phyloP scores from a whole-genome alignment of 805 yeast genomes.

The Lipomyces yamanashiensis region DNA sequence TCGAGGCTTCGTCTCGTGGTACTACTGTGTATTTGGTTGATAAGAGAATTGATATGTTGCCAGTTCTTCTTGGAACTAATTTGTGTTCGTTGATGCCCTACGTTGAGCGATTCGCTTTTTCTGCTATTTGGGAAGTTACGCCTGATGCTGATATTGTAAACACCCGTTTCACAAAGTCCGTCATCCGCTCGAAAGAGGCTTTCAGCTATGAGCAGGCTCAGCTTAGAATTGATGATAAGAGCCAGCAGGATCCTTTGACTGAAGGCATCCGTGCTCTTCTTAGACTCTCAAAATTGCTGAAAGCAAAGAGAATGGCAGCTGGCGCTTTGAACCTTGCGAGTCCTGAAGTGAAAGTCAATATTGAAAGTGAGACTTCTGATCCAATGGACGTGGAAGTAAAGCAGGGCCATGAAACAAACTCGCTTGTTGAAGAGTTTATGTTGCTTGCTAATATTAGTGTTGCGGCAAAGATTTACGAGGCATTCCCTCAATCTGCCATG shows the following conservation, averaged over 20 bases:
- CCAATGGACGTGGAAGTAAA: slow-evolving; percentile 95
- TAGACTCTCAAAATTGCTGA: slow-evolving; percentile 77
- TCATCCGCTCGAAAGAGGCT: slow-evolving; percentile 89
- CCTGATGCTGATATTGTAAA: slow-evolving; percentile 81
- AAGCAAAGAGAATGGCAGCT: slow-evolving; percentile 83
- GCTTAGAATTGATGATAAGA: slow-evolving; percentile 77
- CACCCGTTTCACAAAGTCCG: slow-evolving; percentile 80
- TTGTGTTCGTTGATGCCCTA: slow-evolving; percentile 92
- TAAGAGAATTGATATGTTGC: slow-evolving; percentile 98
- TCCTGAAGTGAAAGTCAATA: slow-evolving; percentile 96
- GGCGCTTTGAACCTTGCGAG: slow-evolving; percentile 97
- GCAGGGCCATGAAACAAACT: slow-evolving; percentile 84
- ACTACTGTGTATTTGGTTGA: slow-evolving; percentile 97
- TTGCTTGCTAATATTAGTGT: slow-evolving; percentile 95
- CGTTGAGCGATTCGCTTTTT: slow-evolving; percentile 94
- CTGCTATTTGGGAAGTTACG: slow-evolving; percentile 94
- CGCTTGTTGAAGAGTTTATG: slow-evolving; percentile 98
- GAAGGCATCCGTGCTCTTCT: slow-evolving; percentile 84
- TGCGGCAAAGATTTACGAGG: slow-evolving; percentile 87
- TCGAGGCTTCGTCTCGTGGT: slow-evolving; percentile 96
- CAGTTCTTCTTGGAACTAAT: slow-evolving; percentile 92
- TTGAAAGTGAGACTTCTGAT: slow-evolving; percentile 96
- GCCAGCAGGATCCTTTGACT: slow-evolving; percentile 81
- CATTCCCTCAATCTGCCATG: slow-evolving; percentile 98
- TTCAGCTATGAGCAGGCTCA: slow-evolving; percentile 95